Percentiles rank a stretch among this genome's conserved stretches.
Conservation (phyloP, 352 stramenopile genomes). For the Thalassiosira mediterranea region DNA sequence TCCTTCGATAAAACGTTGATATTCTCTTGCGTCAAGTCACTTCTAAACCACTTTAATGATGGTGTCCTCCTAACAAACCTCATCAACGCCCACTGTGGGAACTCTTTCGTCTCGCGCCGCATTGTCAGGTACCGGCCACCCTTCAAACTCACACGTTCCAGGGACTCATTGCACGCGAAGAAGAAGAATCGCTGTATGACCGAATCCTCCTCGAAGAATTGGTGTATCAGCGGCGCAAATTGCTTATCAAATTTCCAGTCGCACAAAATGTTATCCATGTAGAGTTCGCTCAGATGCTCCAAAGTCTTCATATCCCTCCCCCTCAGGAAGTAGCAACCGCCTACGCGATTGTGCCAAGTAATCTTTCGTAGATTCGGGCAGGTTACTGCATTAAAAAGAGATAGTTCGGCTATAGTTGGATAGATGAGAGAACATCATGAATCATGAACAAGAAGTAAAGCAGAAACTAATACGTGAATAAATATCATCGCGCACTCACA, state of each 20-base stretch:
- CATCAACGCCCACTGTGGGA: conserved; percentile 27
- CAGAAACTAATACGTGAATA: no score
- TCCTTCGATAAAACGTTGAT: conserved; percentile 19
- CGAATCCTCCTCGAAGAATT: conserved; percentile 27
- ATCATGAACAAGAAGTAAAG: neutral
- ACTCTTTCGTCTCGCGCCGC: neutral
- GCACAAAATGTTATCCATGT: conserved; percentile 16
- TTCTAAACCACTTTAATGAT: conserved; percentile 26
- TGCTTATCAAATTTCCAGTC: conserved; percentile 36
- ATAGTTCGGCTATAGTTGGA: conserved; percentile 6
- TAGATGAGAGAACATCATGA: neutral
- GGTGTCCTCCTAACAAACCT: conserved; percentile 25
- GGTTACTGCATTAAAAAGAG: conserved; percentile 25
- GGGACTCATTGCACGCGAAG: conserved; percentile 26
- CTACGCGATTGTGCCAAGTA: conserved; percentile 24
- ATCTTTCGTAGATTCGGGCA: conserved; percentile 26
- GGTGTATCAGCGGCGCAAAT: conserved; percentile 23
- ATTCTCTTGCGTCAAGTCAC: conserved; percentile 29
- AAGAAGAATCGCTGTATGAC: conserved; percentile 31
- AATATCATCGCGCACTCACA: no score
- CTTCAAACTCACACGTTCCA: conserved; percentile 17
- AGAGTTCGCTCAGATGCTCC: conserved; percentile 15
- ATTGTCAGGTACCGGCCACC: conserved; percentile 18
- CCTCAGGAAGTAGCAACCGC: conserved; percentile 25
- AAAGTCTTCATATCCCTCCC: conserved; percentile 29